These are phyloP conservation scores for Clavariopsis aquatica DNA, from an alignment of 495 filamentous ascomycete species.

Conservation along the genomic window DNA sequence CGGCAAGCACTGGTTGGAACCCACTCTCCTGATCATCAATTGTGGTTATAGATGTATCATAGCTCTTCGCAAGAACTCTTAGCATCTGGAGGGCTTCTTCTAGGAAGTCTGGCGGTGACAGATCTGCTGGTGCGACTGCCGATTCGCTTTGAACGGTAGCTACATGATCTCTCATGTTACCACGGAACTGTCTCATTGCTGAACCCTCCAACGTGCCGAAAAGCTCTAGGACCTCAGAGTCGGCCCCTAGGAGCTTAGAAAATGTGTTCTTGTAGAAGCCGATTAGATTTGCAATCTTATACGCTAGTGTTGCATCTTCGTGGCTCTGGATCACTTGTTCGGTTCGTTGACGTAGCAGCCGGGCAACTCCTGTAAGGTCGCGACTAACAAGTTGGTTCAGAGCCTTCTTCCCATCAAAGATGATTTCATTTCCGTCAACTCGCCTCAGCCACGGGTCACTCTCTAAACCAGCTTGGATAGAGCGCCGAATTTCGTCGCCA, in stretches of 20 bases:
- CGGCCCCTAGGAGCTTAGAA: conserved; percentile 68
- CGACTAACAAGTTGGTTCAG: conserved; percentile 87
- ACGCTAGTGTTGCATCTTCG: conserved; percentile 84
- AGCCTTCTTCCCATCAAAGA: conserved; percentile 81
- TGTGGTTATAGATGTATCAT: conserved; percentile 73
- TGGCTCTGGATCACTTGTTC: conserved; percentile 91
- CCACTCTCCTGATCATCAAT: conserved; percentile 56
- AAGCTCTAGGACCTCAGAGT: conserved; percentile 69
- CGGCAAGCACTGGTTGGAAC: conserved; percentile 76
- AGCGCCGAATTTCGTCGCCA: conserved; percentile 84
- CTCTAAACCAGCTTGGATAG: conserved; percentile 79
- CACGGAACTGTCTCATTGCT: conserved; percentile 80
- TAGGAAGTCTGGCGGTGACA: conserved; percentile 81
- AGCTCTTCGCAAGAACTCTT: conserved; percentile 72
- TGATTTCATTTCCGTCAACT: conserved; percentile 54
- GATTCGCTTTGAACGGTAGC: conserved; percentile 70
- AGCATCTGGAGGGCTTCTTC: conserved; percentile 76
- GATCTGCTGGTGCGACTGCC: conserved; percentile 64
- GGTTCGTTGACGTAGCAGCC: conserved; percentile 75
- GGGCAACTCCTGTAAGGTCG: conserved; percentile 74
- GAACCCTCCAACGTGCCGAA: conserved; percentile 69
- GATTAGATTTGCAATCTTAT: conserved; percentile 84
- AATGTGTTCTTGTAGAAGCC: conserved; percentile 89
- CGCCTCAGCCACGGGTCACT: conserved; percentile 79
- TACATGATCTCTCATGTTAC: conserved; percentile 74